Conservation (phyloP, 192 early-diverging fungal species). For the Podila verticillata region DNA sequence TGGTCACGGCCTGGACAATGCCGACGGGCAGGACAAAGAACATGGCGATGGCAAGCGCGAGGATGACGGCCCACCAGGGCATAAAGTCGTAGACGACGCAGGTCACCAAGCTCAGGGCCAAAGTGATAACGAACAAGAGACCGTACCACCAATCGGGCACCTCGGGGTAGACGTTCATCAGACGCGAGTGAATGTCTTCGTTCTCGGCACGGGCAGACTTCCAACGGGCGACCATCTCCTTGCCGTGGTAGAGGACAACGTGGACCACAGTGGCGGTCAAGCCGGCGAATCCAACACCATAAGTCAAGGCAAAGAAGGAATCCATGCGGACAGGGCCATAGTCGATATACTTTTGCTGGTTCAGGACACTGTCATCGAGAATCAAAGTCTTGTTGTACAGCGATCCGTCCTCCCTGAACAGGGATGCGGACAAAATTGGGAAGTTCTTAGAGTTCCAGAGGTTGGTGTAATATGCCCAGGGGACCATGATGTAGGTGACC, state of each 20-base stretch:
- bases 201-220: slow-evolving; percentile 42
- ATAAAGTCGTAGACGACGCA: slow-evolving; percentile 61
- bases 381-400: too few species aligned
- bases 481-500: slow-evolving; percentile 59
- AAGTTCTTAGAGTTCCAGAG: slow-evolving; percentile 52
- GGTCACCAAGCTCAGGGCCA: slow-evolving; percentile 55
- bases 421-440: slow-evolving; percentile 29
- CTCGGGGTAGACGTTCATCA: slow-evolving; percentile 72
- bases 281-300: slow-evolving; percentile 58
- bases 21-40: slow-evolving; percentile 81
- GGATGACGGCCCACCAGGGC: slow-evolving; percentile 79
- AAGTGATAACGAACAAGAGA: slow-evolving; percentile 50
- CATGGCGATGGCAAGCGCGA: slow-evolving; percentile 63
- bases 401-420: too few species aligned
- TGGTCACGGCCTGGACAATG: slow-evolving; percentile 81
- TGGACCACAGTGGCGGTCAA: slow-evolving; percentile 66
- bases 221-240: slow-evolving; percentile 66
- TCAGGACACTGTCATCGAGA: slow-evolving; percentile 3
- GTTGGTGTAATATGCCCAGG: slow-evolving; percentile 56
- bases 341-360: slow-evolving; percentile 38
- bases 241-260: slow-evolving; percentile 68
- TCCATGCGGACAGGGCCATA: slow-evolving; percentile 52
- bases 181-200: slow-evolving; percentile 69
- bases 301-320: slow-evolving; percentile 12
- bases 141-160: slow-evolving; percentile 69